These are phyloP conservation scores for Ruellia speciosa DNA, from an alignment of 305 asterid species.

Conservation along the genomic window DNA sequence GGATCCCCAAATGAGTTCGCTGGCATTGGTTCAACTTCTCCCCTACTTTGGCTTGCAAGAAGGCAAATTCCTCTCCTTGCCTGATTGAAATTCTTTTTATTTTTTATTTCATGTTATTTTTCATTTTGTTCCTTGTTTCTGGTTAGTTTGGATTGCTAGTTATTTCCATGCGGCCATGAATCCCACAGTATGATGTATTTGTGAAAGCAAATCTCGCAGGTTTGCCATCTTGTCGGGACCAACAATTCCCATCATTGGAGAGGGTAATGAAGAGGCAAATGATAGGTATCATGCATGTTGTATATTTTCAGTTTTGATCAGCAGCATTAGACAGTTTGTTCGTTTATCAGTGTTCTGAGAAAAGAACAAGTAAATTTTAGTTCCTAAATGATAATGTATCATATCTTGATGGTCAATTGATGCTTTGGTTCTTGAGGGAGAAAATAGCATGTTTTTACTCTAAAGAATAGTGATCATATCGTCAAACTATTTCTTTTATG, in stretches of 20 bases:
- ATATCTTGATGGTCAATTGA: too few relatives aligned
- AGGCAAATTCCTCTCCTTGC: slow-evolving; percentile 37
- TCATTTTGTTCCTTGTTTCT: background rate
- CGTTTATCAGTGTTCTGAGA: background rate
- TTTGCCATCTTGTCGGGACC: slow-evolving; percentile 90
- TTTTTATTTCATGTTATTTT: too few relatives aligned
- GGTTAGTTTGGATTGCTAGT: slow-evolving; percentile 3
- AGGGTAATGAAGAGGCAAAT: slow-evolving; percentile 96
- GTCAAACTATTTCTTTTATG: too few relatives aligned
- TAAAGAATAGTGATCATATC: too few relatives aligned
- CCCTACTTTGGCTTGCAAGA: slow-evolving; percentile 94
- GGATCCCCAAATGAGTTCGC: slow-evolving; percentile 97
- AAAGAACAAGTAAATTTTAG: background rate
- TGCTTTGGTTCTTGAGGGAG: too few relatives aligned
- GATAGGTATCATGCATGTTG: slow-evolving; percentile 56
- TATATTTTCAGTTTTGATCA: slow-evolving; percentile 11
- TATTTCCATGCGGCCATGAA: slow-evolving; percentile 7
- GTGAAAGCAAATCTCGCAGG: slow-evolving; percentile 37
- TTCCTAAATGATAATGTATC: too few relatives aligned
- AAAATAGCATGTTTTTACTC: too few relatives aligned
- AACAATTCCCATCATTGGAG: slow-evolving; percentile 94
- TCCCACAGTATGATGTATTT: slow-evolving; percentile 10
- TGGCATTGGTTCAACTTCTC: slow-evolving; percentile 91
- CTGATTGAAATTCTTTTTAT: slow-evolving; percentile 10
- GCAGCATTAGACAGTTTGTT: background rate